Evolutionary conservation across 1,284 basidiomycete genomes (phyloP).

Genomic region (Erythrobasidium hasegawianum): DNA sequence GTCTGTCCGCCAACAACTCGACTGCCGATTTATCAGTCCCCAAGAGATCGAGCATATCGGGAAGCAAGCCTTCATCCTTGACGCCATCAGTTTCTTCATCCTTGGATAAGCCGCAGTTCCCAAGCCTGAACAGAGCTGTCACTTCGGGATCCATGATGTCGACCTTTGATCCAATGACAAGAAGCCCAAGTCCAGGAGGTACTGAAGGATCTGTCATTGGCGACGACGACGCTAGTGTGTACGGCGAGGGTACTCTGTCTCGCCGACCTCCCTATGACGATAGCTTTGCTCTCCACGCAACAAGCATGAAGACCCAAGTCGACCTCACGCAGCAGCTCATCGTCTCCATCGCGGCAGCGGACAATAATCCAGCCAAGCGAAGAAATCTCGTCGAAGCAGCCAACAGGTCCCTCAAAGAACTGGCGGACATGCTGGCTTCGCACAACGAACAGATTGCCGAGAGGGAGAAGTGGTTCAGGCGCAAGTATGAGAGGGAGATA

Average conservation of each 20-base stretch:
- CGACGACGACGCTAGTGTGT: slow-evolving; percentile 15
- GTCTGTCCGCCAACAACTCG: background rate
- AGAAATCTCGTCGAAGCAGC: slow-evolving; percentile 9
- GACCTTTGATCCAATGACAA: slow-evolving; percentile 26
- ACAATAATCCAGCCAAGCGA: slow-evolving; percentile 35
- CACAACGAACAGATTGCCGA: slow-evolving; percentile 70
- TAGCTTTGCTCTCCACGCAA: slow-evolving; percentile 69
- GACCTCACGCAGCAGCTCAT: slow-evolving; percentile 71
- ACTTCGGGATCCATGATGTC: slow-evolving; percentile 34
- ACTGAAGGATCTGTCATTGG: slow-evolving; percentile 25
- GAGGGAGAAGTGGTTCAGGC: slow-evolving; percentile 68
- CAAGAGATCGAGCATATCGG: background rate
- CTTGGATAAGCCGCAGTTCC: slow-evolving; percentile 8
- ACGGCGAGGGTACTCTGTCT: slow-evolving; percentile 13
- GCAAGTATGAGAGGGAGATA: slow-evolving; percentile 67
- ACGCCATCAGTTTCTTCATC: background rate
- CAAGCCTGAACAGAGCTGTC: background rate
- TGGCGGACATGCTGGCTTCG: slow-evolving; percentile 48
- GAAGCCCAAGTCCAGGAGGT: slow-evolving; percentile 15
- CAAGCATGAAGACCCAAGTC: slow-evolving; percentile 71
- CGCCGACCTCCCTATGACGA: slow-evolving; percentile 61
- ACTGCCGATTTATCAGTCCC: too few species aligned
- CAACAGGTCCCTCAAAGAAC: slow-evolving; percentile 36
- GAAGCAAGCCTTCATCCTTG: background rate
- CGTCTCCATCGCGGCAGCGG: slow-evolving; percentile 52